Percentiles rank a stretch among this genome's conserved stretches.
phyloP scores from a whole-genome alignment of 176 grass and related monocot species.

The Tillandsia fasciculata region DNA sequence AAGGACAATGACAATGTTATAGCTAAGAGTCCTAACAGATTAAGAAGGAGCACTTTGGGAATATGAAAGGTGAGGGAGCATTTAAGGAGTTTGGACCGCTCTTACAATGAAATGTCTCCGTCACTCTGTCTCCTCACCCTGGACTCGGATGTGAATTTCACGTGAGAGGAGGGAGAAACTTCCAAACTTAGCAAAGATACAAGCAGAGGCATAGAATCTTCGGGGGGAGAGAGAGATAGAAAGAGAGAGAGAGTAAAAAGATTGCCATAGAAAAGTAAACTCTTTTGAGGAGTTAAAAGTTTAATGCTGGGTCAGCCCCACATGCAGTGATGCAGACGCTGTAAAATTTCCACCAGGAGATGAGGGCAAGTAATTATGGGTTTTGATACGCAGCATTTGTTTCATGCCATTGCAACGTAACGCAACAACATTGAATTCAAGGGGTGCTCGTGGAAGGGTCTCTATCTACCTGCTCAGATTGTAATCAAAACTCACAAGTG shows the following conservation, averaged over 20 bases:
- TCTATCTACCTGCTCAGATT: not conserved
- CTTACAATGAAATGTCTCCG: slow-evolving; percentile 4
- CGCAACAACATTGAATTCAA: not conserved
- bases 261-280: not conserved
- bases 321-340: not conserved
- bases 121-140: not conserved
- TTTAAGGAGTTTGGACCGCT: slow-evolving; percentile 1
- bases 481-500: not conserved
- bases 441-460: not conserved
- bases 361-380: not conserved
- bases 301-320: not conserved
- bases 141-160: slow-evolving; percentile 6
- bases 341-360: not conserved
- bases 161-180: not conserved
- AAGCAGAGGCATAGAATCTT: not conserved
- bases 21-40: not conserved
- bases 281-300: not conserved
- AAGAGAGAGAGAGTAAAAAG: not conserved
- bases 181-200: not conserved
- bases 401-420: not conserved
- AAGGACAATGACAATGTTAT: not conserved
- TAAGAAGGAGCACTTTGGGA: not conserved
- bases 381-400: not conserved
- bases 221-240: not conserved
- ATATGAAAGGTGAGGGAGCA: not conserved